Evolutionary conservation across 768 basidiomycete species (phyloP).

Genomic region (Cantharellus anzutake): DNA sequence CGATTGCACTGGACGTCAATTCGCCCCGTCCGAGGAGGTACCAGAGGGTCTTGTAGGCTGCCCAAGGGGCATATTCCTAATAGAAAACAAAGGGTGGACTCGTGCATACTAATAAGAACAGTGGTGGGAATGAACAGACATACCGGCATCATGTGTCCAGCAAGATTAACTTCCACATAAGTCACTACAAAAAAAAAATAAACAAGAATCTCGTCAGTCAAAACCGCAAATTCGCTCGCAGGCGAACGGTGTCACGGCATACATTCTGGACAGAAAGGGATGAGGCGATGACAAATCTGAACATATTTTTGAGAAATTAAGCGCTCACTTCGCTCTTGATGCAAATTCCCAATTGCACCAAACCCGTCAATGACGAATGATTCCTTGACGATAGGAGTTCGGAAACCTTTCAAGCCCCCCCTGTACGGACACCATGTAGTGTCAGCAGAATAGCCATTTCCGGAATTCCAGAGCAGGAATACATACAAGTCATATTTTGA

Average conservation of each 20-base stretch:
- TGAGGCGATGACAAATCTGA: neutral
- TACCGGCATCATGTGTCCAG: conserved; percentile 1
- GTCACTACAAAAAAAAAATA: neutral
- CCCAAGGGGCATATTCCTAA: conserved; percentile 4
- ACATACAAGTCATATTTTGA: conserved; percentile 17
- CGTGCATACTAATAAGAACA: neutral
- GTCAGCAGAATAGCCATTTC: neutral
- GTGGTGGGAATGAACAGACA: neutral
- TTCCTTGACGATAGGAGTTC: neutral
- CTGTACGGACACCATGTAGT: neutral
- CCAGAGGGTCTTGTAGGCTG: conserved; percentile 3
- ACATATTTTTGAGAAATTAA: neutral
- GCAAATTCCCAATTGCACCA: conserved; percentile 16
- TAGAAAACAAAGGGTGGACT: neutral
- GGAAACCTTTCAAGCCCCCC: neutral
- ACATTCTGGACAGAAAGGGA: neutral
- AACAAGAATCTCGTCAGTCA: neutral
- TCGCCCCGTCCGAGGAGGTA: conserved; percentile 1
- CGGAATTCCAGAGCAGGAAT: neutral
- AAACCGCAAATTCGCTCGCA: neutral
- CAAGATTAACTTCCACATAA: neutral
- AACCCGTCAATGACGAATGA: neutral
- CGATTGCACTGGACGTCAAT: conserved; percentile 1
- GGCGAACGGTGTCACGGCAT: neutral
- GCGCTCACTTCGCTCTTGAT: conserved; percentile 35